phyloP scores from a whole-genome alignment of 2,329 filamentous ascomycete genomes.

The Colletotrichum aenigma region DNA sequence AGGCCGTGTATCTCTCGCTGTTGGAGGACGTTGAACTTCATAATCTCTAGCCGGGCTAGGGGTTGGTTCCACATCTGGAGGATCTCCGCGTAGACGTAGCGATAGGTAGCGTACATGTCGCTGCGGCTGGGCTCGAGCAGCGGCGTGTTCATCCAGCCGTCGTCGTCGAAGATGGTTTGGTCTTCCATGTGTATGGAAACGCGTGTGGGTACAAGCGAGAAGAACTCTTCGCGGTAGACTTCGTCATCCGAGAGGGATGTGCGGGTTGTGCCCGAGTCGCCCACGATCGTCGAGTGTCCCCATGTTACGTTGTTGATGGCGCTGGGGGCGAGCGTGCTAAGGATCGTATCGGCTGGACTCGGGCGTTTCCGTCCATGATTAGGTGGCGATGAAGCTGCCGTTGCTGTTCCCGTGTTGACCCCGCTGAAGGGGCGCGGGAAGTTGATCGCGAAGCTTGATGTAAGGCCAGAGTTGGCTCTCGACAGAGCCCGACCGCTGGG shows the following conservation, averaged over 20 bases:
- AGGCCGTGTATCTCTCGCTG: constrained; percentile 40
- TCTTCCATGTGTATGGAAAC: constrained; percentile 63
- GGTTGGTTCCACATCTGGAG: constrained; percentile 70
- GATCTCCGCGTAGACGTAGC: constrained; percentile 71
- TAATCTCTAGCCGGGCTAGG: constrained; percentile 66
- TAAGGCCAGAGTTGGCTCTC: constrained; percentile 59
- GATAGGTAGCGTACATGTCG: constrained; percentile 61
- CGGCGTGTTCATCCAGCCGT: constrained; percentile 66
- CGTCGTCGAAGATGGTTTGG: constrained; percentile 70
- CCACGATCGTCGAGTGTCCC: constrained; percentile 49
- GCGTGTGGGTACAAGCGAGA: constrained; percentile 53
- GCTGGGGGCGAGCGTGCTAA: constrained; percentile 57
- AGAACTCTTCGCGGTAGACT: constrained; percentile 46
- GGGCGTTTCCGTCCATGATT: constrained; percentile 55
- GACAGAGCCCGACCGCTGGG: constrained; percentile 59
- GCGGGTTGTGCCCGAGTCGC: constrained; percentile 50
- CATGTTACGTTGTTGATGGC: constrained; percentile 50
- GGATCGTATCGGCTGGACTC: constrained; percentile 66
- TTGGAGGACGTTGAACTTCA: constrained; percentile 71
- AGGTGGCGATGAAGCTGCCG: constrained; percentile 47
- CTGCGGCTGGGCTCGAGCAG: constrained; percentile 58
- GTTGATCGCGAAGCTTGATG: constrained; percentile 60
- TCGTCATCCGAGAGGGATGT: constrained; percentile 62
- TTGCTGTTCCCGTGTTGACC: constrained; percentile 30
- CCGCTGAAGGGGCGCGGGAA: constrained; percentile 51